phyloP scores from a whole-genome alignment of 495 filamentous ascomycete species.

The Aspergillus hancockii region DNA sequence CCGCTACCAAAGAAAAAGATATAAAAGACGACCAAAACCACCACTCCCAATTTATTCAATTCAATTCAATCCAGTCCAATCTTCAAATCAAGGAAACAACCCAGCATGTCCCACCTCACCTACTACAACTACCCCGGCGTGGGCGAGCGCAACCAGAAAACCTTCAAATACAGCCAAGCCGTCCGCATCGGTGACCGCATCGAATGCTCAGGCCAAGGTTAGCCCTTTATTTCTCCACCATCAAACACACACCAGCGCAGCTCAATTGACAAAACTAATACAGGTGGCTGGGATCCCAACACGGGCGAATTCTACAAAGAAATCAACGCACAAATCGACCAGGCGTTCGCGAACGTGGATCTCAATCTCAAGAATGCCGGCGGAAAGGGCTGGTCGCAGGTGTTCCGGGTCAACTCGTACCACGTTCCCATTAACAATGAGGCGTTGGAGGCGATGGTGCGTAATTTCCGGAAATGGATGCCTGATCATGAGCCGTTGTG shows the following conservation, averaged over 20 bases:
- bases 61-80: not conserved
- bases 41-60: not conserved
- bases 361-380: constrained; percentile 48
- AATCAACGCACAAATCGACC: constrained; percentile 51
- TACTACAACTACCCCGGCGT: constrained; percentile 46
- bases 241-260: not conserved
- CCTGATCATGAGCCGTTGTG: constrained; percentile 52
- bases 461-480: constrained; percentile 50
- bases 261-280: not conserved
- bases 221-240: not conserved
- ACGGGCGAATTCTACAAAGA: constrained; percentile 37
- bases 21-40: not conserved
- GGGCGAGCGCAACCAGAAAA: constrained; percentile 36
- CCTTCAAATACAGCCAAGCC: constrained; percentile 53
- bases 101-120: constrained; percentile 42
- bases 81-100: not conserved
- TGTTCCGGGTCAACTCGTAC: constrained; percentile 52
- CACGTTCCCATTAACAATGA: constrained; percentile 43
- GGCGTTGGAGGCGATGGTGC: constrained; percentile 39
- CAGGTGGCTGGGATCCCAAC: constrained; percentile 53
- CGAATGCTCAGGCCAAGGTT: constrained; percentile 56
- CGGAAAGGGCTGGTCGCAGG: constrained; percentile 59
- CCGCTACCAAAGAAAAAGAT: not conserved
- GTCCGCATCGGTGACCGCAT: constrained; percentile 55
- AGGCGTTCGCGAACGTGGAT: constrained; percentile 57